A percentile compares a stretch with the other conserved stretches of the same genome.
These are phyloP conservation scores for Karstenula rhodostoma DNA, from an alignment of 2,329 filamentous ascomycete genomes.

Conservation along the genomic window DNA sequence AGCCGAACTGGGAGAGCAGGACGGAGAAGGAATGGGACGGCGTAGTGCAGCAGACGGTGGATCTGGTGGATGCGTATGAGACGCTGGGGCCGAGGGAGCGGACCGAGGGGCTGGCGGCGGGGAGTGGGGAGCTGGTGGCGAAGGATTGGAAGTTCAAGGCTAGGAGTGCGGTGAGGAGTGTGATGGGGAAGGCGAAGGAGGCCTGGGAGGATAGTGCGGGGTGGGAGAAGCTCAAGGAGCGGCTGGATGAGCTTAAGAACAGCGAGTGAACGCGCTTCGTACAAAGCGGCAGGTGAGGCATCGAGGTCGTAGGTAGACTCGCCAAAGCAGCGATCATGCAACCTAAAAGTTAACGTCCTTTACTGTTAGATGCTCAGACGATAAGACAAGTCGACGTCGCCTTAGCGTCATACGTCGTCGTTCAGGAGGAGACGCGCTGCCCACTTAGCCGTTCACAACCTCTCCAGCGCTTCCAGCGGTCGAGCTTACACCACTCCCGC, in stretches of 20 bases:
- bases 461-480: no score
- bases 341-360: background rate
- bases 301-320: background rate
- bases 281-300: background rate
- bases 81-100: conserved; percentile 64
- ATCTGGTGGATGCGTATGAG: conserved; percentile 83
- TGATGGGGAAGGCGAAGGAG: conserved; percentile 82
- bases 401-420: no score
- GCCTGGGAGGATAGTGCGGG: conserved; percentile 80
- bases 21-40: conserved; percentile 72
- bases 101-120: conserved; percentile 61
- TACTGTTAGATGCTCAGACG: no score
- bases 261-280: conserved; percentile 23
- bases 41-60: conserved; percentile 80
- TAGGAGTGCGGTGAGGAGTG: conserved; percentile 80
- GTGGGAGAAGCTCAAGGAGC: conserved; percentile 68
- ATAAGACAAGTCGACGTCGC: no score
- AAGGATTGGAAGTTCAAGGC: conserved; percentile 89
- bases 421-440: no score
- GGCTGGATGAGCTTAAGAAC: conserved; percentile 53
- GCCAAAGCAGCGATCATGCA: background rate
- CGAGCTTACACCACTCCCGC: no score
- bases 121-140: conserved; percentile 69
- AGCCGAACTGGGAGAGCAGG: conserved; percentile 64
- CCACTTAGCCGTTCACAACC: no score